A percentile compares a stretch with the other conserved stretches of the same genome.
Conservation (phyloP, 257 asterid species). For the Pogostemon cablin region DNA sequence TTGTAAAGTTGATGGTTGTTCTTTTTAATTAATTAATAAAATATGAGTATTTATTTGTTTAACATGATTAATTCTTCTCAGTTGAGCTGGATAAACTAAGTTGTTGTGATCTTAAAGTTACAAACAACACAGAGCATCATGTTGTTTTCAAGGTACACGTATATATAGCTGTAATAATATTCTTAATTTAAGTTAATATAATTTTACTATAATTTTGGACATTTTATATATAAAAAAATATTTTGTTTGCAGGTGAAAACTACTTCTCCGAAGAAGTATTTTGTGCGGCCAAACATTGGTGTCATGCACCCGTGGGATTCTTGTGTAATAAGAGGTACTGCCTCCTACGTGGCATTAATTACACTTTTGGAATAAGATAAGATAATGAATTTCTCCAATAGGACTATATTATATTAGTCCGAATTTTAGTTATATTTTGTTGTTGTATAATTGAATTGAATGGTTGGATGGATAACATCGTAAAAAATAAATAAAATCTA, state of each 20-base stretch:
- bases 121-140: constrained; percentile 69
- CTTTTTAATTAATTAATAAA: neutral
- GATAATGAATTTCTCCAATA: too few species aligned
- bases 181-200: too few species aligned
- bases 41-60: neutral
- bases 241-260: constrained; percentile 66
- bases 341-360: neutral
- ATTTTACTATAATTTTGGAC: too few species aligned
- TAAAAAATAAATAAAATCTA: too few species aligned
- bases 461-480: too few species aligned
- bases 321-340: constrained; percentile 71
- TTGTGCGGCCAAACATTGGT: constrained; percentile 83
- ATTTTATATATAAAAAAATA: neutral
- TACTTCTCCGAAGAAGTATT: constrained; percentile 86
- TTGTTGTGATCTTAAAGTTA: constrained; percentile 76
- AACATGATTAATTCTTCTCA: constrained; percentile 25
- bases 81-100: constrained; percentile 89
- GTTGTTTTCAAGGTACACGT: constrained; percentile 76
- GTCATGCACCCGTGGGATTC: constrained; percentile 76
- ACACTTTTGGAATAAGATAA: too few species aligned
- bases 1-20: too few species aligned
- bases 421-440: too few species aligned
- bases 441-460: too few species aligned
- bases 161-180: neutral
- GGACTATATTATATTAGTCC: too few species aligned